Evolutionary conservation across 768 basidiomycete species (phyloP).

Genomic region (Amanita inopinata): DNA sequence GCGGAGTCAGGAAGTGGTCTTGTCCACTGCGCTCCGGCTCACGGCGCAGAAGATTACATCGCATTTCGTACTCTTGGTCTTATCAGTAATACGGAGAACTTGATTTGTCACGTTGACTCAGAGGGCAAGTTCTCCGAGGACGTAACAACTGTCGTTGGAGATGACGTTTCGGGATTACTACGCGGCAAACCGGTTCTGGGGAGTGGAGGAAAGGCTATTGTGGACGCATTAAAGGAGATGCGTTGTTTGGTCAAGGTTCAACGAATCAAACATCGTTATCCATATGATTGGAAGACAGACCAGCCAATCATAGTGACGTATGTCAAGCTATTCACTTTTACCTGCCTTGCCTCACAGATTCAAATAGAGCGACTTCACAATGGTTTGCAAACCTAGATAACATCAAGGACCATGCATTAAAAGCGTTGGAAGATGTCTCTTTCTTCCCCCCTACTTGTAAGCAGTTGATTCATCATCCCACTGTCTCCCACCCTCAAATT

Average conservation of each 20-base stretch:
- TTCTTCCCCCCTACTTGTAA: conserved; percentile 75
- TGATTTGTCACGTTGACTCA: conserved; percentile 77
- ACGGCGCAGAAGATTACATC: conserved; percentile 88
- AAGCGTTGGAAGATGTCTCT: conserved; percentile 54
- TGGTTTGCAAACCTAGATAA: conserved; percentile 93
- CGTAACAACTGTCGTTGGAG: conserved; percentile 50
- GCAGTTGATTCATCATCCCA: conserved; percentile 9
- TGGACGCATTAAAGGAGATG: conserved; percentile 49
- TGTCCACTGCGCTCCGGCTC: conserved; percentile 93
- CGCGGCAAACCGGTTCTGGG: conserved; percentile 64
- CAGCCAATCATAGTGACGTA: conserved; percentile 87
- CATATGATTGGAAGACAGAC: conserved; percentile 95
- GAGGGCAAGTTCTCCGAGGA: conserved; percentile 61
- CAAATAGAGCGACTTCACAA: conserved; percentile 70
- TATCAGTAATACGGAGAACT: conserved; percentile 30
- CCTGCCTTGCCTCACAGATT: neutral
- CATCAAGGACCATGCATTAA: conserved; percentile 70
- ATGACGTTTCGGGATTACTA: conserved; percentile 32
- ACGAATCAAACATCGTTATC: conserved; percentile 78
- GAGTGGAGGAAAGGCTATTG: conserved; percentile 60
- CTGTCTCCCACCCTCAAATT: conserved; percentile 1
- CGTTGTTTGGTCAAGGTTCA: conserved; percentile 56
- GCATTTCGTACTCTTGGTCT: conserved; percentile 53
- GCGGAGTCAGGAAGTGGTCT: conserved; percentile 87
- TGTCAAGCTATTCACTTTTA: conserved; percentile 15